These are phyloP conservation scores for Cladophialophora bantiana DNA, from an alignment of 2,329 filamentous ascomycete species.

Conservation along the genomic window DNA sequence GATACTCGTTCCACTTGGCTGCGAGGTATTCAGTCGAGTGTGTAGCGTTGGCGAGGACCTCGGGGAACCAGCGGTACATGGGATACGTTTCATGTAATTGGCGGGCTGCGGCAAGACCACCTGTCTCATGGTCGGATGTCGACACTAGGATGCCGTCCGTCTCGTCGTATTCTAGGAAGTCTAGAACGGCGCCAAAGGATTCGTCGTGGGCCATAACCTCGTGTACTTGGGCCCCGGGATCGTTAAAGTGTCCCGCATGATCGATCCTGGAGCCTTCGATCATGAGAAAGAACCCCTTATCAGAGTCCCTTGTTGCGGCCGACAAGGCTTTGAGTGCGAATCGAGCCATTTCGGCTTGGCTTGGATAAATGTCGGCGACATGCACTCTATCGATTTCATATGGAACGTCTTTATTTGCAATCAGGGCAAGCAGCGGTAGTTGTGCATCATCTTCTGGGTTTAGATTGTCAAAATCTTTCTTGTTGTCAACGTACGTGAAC, in stretches of 20 bases:
- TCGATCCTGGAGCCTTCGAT: constrained; percentile 97
- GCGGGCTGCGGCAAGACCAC: constrained; percentile 80
- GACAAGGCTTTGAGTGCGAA: constrained; percentile 81
- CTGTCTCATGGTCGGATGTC: constrained; percentile 96
- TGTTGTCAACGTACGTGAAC: constrained; percentile 78
- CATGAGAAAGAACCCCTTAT: constrained; percentile 98
- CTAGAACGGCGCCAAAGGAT: constrained; percentile 79
- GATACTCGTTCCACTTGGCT: constrained; percentile 65
- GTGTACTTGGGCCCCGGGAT: constrained; percentile 82
- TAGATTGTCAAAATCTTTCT: constrained; percentile 77
- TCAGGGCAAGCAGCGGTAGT: constrained; percentile 85
- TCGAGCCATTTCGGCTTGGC: constrained; percentile 86
- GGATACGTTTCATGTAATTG: constrained; percentile 71
- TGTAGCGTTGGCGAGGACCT: constrained; percentile 79
- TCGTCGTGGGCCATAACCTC: constrained; percentile 96
- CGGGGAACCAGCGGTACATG: constrained; percentile 80
- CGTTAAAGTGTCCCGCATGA: constrained; percentile 87
- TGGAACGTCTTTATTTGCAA: constrained; percentile 82
- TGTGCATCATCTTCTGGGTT: constrained; percentile 68
- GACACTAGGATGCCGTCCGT: constrained; percentile 78
- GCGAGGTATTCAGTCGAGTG: constrained; percentile 75
- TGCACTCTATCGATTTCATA: constrained; percentile 90
- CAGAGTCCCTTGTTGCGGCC: constrained; percentile 79
- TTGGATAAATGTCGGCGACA: constrained; percentile 81
- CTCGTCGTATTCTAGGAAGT: constrained; percentile 79